Evolutionary conservation across 768 basidiomycete species (phyloP).

Genomic region (Hortiboletus flavorubellus): DNA sequence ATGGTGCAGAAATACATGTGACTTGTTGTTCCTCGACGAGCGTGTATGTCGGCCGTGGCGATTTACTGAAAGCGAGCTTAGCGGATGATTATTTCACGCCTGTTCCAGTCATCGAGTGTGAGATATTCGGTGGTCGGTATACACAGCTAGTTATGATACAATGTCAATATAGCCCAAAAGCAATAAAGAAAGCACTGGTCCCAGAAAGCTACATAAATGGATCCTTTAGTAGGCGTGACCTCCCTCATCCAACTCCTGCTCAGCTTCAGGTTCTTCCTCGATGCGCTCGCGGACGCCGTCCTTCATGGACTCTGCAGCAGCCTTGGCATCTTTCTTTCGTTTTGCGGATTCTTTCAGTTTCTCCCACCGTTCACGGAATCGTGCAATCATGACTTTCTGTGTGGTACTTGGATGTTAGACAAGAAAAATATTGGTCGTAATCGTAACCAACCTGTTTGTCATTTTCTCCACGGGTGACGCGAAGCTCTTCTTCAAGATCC

Average conservation of each 20-base stretch:
- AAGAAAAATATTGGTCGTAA: neutral
- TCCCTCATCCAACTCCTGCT: conserved; percentile 51
- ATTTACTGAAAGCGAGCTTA: neutral
- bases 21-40: neutral
- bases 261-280: conserved; percentile 61
- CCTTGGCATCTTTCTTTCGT: conserved; percentile 75
- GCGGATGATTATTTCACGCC: neutral
- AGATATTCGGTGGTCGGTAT: conserved; percentile 4
- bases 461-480: conserved; percentile 61
- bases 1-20: neutral
- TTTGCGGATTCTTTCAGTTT: conserved; percentile 86
- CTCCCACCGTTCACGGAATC: conserved; percentile 86
- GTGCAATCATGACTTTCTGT: conserved; percentile 79
- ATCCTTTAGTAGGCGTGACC: neutral
- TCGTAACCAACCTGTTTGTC: conserved; percentile 68
- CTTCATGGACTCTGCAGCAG: conserved; percentile 44
- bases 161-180: conserved; percentile 2
- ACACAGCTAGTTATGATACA: conserved; percentile 12
- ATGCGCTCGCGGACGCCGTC: conserved; percentile 61
- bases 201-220: neutral
- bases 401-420: conserved; percentile 16
- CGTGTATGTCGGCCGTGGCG: neutral
- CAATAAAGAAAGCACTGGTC: conserved; percentile 4
- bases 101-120: neutral
- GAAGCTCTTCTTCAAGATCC: conserved; percentile 79